Evolutionary conservation across 1,284 basidiomycete species (phyloP).

Genomic region (Ceratobasidium sp.): DNA sequence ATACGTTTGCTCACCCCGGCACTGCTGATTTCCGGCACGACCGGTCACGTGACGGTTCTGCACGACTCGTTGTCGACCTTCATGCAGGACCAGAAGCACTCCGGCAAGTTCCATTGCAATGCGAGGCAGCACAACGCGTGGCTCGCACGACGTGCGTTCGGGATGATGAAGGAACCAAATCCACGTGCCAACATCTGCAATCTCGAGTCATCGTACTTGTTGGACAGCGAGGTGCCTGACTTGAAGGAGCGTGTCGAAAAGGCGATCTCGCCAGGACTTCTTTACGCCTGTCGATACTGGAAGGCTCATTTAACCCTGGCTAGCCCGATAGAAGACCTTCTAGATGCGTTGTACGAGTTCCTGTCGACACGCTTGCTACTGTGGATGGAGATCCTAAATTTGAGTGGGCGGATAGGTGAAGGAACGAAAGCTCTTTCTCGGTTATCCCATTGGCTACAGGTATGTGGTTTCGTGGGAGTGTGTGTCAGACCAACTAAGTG

Average conservation of each 20-base stretch:
- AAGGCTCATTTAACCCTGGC: neutral
- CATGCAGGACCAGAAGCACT: neutral
- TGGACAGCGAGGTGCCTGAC: neutral
- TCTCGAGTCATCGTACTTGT: neutral
- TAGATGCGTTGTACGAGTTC: neutral
- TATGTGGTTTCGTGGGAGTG: neutral
- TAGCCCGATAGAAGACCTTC: neutral
- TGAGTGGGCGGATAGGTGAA: neutral
- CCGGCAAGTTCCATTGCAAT: neutral
- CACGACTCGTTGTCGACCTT: neutral
- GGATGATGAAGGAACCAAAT: neutral
- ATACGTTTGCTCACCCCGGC: no score
- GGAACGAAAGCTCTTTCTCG: neutral
- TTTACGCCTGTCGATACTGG: neutral
- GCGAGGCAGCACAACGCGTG: neutral
- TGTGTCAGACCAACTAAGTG: neutral
- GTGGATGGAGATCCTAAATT: slow-evolving; percentile 13
- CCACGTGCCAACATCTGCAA: neutral
- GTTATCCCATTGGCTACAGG: neutral
- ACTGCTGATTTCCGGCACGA: neutral
- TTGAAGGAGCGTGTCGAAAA: neutral
- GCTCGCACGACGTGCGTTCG: neutral
- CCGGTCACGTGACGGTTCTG: neutral
- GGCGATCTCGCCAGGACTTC: neutral
- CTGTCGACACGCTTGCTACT: neutral